Conservation (phyloP, 306 rosid genomes). For the Crataegus laevigata region DNA sequence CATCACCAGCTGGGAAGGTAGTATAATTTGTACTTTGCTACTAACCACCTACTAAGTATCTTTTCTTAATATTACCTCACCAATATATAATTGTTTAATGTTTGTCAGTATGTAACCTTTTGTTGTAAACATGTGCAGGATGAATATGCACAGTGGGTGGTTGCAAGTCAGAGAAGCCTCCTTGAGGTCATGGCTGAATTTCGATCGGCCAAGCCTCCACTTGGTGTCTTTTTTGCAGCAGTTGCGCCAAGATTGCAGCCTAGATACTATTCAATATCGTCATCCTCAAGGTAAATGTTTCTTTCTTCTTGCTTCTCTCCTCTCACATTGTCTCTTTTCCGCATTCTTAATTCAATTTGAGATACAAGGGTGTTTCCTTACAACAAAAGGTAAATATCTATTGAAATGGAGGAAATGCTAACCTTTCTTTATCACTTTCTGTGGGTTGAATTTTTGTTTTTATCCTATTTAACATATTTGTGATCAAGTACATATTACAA, state of each 20-base stretch:
- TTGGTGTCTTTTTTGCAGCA: constrained; percentile 88
- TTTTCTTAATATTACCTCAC: not conserved
- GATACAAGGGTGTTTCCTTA: not conserved
- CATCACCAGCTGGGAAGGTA: constrained; percentile 97
- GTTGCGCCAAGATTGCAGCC: constrained; percentile 94
- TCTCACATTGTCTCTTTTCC: not conserved
- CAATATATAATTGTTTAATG: not conserved
- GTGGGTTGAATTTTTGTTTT: not conserved
- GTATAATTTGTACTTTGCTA: constrained; percentile 2
- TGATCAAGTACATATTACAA: constrained; percentile 11
- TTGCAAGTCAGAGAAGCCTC: constrained; percentile 86
- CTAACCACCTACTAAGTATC: not conserved
- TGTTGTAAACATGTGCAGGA: constrained; percentile 46
- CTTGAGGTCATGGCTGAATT: constrained; percentile 91
- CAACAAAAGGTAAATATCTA: not conserved
- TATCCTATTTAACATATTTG: not conserved
- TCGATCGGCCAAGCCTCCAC: constrained; percentile 85
- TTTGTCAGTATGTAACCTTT: constrained; percentile 12
- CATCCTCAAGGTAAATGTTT: constrained; percentile 64
- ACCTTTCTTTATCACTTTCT: not conserved
- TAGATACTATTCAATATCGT: constrained; percentile 91
- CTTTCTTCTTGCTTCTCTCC: not conserved
- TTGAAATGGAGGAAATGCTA: not conserved
- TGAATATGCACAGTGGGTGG: constrained; percentile 83
- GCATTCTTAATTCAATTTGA: not conserved